Evolutionary conservation across 129 eudicot genomes (phyloP).

Genomic region (Erigeron canadensis): DNA sequence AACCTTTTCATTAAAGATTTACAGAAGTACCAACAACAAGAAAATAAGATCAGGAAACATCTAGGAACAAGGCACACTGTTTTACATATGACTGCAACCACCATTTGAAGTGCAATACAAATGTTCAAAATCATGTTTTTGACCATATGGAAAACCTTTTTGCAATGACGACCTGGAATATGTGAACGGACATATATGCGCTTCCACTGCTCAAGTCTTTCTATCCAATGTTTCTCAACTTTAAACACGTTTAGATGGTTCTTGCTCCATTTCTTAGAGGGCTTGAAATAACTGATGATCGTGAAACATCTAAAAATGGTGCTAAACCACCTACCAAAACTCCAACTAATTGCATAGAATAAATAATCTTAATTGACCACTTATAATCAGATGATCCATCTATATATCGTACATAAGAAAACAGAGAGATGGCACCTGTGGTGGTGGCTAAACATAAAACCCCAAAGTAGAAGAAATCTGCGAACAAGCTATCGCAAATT

Average conservation of each 20-base stretch:
- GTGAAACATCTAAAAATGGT: not conserved
- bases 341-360: not conserved
- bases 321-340: not conserved
- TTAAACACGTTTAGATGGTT: not conserved
- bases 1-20: conserved; percentile 3
- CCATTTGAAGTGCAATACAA: conserved; percentile 21
- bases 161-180: not conserved
- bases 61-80: conserved; percentile 1
- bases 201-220: not conserved
- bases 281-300: not conserved
- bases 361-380: not conserved
- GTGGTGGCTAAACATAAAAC: no score
- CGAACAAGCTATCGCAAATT: not conserved
- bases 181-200: not conserved
- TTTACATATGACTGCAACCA: conserved; percentile 26
- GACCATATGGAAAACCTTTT: not conserved
- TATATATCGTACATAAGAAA: not conserved
- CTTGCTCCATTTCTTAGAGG: no score
- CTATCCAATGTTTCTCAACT: not conserved
- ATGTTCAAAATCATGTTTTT: not conserved
- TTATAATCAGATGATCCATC: not conserved
- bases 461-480: not conserved
- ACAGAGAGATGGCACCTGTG: no score
- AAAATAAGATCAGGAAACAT: not conserved
- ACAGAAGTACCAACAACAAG: not conserved